Evolutionary conservation across 352 stramenopile species (phyloP).

Genomic region (Phytophthora multivora): DNA sequence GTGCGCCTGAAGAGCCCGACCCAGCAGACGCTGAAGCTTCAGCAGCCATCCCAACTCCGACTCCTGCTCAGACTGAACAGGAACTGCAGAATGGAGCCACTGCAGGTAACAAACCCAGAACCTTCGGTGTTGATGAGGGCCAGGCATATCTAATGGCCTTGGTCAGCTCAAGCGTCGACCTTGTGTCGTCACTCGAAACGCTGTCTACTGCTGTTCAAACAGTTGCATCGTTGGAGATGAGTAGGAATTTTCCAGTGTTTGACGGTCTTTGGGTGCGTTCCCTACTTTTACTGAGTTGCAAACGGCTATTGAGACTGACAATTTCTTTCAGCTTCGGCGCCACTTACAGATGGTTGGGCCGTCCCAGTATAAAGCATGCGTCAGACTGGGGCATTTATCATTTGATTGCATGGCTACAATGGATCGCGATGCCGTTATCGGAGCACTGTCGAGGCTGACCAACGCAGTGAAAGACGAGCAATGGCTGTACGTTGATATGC

Average conservation of each 20-base stretch:
- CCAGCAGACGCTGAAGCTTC: slow-evolving; percentile 1
- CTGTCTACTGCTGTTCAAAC: slow-evolving; percentile 46
- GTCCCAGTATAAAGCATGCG: slow-evolving; percentile 26
- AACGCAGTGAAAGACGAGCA: slow-evolving; percentile 43
- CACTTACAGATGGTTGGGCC: slow-evolving; percentile 29
- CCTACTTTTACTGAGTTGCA: neutral
- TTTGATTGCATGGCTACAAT: slow-evolving; percentile 28
- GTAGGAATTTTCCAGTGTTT: slow-evolving; percentile 61
- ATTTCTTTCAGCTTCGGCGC: slow-evolving; percentile 52
- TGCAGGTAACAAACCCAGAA: slow-evolving; percentile 16
- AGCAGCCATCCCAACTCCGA: neutral
- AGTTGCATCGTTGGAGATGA: slow-evolving; percentile 52
- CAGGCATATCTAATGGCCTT: slow-evolving; percentile 56
- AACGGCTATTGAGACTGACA: slow-evolving; percentile 9
- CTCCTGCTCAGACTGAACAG: neutral
- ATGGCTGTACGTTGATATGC: slow-evolving; percentile 48
- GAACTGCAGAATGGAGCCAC: slow-evolving; percentile 5
- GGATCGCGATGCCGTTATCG: slow-evolving; percentile 59
- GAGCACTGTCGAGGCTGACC: slow-evolving; percentile 45
- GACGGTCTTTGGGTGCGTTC: slow-evolving; percentile 53
- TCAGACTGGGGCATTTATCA: slow-evolving; percentile 56
- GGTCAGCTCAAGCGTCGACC: slow-evolving; percentile 59
- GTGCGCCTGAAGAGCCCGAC: neutral
- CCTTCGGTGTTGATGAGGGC: slow-evolving; percentile 36
- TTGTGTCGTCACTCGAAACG: slow-evolving; percentile 56